Conservation (phyloP, 139 green algal genomes). For the Desmodesmus armatus region DNA sequence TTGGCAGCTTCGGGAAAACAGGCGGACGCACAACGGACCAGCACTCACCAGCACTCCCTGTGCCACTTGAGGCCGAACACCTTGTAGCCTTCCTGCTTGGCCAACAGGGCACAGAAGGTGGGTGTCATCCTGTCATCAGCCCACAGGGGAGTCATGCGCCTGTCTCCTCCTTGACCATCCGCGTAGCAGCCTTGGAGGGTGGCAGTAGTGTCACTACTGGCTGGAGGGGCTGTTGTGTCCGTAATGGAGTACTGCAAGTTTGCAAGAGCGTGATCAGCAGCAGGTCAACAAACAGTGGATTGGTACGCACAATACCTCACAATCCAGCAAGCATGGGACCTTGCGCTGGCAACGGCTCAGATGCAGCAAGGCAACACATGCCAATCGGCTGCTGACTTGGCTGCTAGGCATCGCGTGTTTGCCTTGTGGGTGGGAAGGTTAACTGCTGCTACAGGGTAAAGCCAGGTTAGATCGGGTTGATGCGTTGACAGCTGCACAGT, state of each 20-base stretch:
- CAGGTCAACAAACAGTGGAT: background rate
- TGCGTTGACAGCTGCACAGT: background rate
- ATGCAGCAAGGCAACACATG: background rate
- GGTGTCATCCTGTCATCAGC: background rate
- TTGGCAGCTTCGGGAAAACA: too few species aligned
- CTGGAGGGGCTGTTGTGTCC: background rate
- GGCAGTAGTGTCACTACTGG: background rate
- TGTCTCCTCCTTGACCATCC: background rate
- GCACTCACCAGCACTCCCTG: background rate
- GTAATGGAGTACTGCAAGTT: background rate
- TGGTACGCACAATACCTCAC: too few species aligned
- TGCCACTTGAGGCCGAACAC: background rate
- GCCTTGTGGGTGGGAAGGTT: too few species aligned
- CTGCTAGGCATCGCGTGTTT: too few species aligned
- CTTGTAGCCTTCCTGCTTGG: background rate
- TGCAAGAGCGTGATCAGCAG: background rate
- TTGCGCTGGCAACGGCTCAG: background rate
- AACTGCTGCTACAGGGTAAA: too few species aligned
- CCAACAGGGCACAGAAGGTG: background rate
- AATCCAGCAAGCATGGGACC: too few species aligned
- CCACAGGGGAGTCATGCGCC: background rate
- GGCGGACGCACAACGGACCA: background rate
- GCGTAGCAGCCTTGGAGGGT: background rate
- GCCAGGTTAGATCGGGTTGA: too few species aligned
- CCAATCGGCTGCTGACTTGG: too few species aligned